A percentile compares a stretch with the other conserved stretches of the same genome.
These are phyloP conservation scores for Eutrema yunnanense DNA, from an alignment of 345 rosid genomes.

Conservation along the genomic window DNA sequence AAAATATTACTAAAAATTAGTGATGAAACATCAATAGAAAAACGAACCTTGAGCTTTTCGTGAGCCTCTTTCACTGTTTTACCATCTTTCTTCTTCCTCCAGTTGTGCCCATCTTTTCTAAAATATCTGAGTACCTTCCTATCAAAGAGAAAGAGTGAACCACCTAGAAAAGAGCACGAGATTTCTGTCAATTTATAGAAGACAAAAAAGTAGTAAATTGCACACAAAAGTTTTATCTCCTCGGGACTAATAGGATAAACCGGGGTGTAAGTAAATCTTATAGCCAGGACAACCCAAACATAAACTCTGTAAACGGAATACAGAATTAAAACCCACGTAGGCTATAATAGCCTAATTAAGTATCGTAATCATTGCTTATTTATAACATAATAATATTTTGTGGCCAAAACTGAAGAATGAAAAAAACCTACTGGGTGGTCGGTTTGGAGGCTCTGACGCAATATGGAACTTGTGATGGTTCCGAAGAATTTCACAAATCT, in stretches of 20 bases:
- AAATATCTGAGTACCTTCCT: constrained; percentile 82
- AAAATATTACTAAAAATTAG: background rate
- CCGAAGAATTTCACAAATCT: constrained; percentile 89
- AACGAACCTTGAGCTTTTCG: constrained; percentile 91
- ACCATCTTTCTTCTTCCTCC: constrained; percentile 98
- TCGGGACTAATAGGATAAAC: background rate
- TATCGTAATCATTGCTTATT: background rate
- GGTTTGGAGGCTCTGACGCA: constrained; percentile 64
- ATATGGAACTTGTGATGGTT: constrained; percentile 74
- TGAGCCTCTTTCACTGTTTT: constrained; percentile 97
- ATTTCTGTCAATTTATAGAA: constrained; percentile 15
- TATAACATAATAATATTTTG: background rate
- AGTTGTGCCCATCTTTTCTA: constrained; percentile 81
- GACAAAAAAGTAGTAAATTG: background rate
- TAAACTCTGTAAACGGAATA: background rate
- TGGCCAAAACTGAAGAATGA: background rate
- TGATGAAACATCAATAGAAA: constrained; percentile 20
- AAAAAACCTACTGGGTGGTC: constrained; percentile 67
- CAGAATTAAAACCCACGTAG: background rate
- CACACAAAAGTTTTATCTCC: background rate
- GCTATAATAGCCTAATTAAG: background rate
- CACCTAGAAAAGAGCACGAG: constrained; percentile 48
- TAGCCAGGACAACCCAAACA: background rate
- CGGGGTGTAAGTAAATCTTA: background rate
- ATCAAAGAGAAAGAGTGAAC: constrained; percentile 77